Base-by-base conservation (phyloP, 352 stramenopile genomes). In the Phytopythium aichiense region DNA sequence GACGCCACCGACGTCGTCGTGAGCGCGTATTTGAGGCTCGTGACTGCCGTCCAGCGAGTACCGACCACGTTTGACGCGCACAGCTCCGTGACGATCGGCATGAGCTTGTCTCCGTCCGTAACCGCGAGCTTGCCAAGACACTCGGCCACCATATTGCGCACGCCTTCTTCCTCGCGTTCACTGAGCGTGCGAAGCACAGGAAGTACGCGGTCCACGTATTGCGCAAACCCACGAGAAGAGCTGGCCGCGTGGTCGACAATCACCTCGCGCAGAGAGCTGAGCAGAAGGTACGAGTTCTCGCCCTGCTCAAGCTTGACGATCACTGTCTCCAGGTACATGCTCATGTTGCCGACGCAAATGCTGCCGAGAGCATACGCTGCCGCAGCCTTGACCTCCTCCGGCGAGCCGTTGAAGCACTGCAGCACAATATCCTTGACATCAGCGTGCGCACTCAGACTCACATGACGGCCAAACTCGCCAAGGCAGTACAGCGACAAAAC, bases 131-230 rank as follows among this genome's bases (percentile, higher is more conserved):
- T 97, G 55, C 97, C 97, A 22, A 99, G 68, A 72, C 97, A 99
- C 74, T 99, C 96, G 7, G 96, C 95, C 23, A 99, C 96, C 90
- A 99, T 98, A 56, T 98, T 98, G 40, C 96, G 87, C 49, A 99
- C 91, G 22, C 94, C 92, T 79, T 99, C 97, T 74, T 99, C 96
- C 30, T 97, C 76, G 61, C 88, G 91, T 31, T 90, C 77, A 61
- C 88, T 98, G 67, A 99, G 89, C 23, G 84, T 89, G 55, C 96
- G 81, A 18, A 99, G 76, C 56, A 98, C 91, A n/a, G 91, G 92
- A 25, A 99, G 69, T 46, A 99, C 92, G 61, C 79, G 79, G 31
- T 89, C 76, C 31, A 96, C 74, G 54, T 94, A 92, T 31, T 83
- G 68, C 12, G 79, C 77, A 35, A 92, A 86, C 22, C 80, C 86